These are phyloP conservation scores for Tylopilus cervinicoccineus DNA, from an alignment of 768 basidiomycete genomes.

Conservation along the genomic window DNA sequence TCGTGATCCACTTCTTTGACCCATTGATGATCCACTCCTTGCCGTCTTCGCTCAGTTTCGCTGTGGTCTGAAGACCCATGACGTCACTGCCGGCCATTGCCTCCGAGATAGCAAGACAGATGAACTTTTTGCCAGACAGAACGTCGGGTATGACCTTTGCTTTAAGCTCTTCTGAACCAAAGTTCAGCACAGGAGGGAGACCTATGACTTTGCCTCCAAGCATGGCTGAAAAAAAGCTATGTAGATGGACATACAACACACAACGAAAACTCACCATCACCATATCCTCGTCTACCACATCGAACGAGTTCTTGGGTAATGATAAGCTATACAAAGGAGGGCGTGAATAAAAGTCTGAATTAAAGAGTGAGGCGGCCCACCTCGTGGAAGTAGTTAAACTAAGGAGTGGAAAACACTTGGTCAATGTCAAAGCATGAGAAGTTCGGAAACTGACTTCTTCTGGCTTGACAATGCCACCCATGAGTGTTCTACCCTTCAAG, in stretches of 20 bases:
- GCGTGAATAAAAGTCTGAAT: background rate
- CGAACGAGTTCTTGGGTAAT: constrained; percentile 62
- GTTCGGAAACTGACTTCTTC: constrained; percentile 49
- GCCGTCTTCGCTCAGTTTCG: constrained; percentile 61
- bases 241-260: background rate
- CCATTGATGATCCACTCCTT: constrained; percentile 68
- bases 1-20: constrained; percentile 74
- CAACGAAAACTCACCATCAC: constrained; percentile 44
- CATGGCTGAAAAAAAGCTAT: constrained; percentile 25
- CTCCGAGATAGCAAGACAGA: constrained; percentile 72
- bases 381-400: constrained; percentile 71
- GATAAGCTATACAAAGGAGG: constrained; percentile 39
- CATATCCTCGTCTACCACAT: constrained; percentile 57
- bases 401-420: constrained; percentile 19
- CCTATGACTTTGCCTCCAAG: constrained; percentile 65
- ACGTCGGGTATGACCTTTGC: constrained; percentile 47
- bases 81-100: constrained; percentile 75
- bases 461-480: constrained; percentile 70
- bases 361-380: constrained; percentile 39
- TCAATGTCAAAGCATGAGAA: background rate
- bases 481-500: constrained; percentile 68
- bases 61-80: constrained; percentile 55
- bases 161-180: constrained; percentile 50
- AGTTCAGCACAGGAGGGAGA: constrained; percentile 69
- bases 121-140: constrained; percentile 61